Conservation (phyloP, 345 rosid species). For the Boechera stricta region DNA sequence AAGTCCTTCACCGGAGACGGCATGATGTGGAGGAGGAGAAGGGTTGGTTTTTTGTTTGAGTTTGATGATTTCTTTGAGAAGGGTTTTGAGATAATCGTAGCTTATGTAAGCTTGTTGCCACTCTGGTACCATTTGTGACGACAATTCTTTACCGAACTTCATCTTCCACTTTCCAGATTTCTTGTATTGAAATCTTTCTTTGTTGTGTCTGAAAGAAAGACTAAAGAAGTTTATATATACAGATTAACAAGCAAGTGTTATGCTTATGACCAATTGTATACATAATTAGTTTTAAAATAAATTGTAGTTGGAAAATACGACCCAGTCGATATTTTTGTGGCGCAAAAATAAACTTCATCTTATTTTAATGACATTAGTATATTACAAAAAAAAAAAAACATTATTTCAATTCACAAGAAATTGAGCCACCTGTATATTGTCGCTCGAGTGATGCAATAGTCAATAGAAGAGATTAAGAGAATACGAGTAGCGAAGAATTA, state of each 20-base stretch:
- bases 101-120: constrained; percentile 75
- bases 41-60: constrained; percentile 50
- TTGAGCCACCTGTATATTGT: constrained; percentile 2
- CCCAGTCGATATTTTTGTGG: neutral
- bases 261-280: constrained; percentile 1
- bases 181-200: neutral
- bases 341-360: neutral
- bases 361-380: neutral
- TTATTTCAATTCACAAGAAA: neutral
- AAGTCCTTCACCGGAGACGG: constrained; percentile 38
- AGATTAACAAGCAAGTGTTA: constrained; percentile 5
- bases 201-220: constrained; percentile 11
- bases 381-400: neutral
- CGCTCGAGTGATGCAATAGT: constrained; percentile 8
- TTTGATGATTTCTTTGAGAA: constrained; percentile 60
- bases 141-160: constrained; percentile 85
- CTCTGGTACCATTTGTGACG: constrained; percentile 75
- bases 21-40: constrained; percentile 27
- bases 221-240: constrained; percentile 1
- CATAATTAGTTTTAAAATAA: neutral
- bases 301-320: neutral
- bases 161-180: constrained; percentile 32
- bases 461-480: neutral
- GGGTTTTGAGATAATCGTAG: constrained; percentile 58
- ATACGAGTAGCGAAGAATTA: neutral